Conservation (phyloP, 2,329 filamentous ascomycete species). For the Stemphylium lycopersici region DNA sequence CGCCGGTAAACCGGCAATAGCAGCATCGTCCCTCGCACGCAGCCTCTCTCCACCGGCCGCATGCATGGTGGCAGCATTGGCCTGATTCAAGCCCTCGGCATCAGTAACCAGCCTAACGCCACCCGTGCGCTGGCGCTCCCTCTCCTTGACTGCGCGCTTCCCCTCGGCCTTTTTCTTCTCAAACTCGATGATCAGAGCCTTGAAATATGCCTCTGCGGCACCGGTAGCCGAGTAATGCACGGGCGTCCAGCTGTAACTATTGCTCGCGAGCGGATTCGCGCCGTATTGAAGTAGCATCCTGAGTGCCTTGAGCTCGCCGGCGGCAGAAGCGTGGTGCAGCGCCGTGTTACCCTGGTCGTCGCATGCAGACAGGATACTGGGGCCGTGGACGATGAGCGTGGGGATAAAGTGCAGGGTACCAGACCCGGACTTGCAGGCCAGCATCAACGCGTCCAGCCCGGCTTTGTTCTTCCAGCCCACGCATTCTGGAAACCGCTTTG, state of each 20-base stretch:
- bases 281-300: conserved; percentile 79
- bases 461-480: conserved; percentile 70
- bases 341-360: conserved; percentile 84
- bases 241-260: conserved; percentile 81
- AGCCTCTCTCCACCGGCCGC: conserved; percentile 17
- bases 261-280: conserved; percentile 73
- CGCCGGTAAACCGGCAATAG: conserved; percentile 36
- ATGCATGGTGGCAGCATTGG: not conserved
- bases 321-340: conserved; percentile 82
- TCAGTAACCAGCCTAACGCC: conserved; percentile 25
- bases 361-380: conserved; percentile 41
- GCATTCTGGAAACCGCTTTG: conserved; percentile 65
- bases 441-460: conserved; percentile 69
- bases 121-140: conserved; percentile 39
- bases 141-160: conserved; percentile 38
- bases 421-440: conserved; percentile 45
- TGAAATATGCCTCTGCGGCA: conserved; percentile 84
- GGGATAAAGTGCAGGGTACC: conserved; percentile 54
- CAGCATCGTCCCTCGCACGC: conserved; percentile 43
- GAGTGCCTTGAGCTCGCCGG: conserved; percentile 78
- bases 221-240: conserved; percentile 83
- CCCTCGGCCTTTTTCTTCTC: conserved; percentile 64
- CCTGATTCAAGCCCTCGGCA: not conserved
- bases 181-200: conserved; percentile 73
- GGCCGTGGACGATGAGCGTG: conserved; percentile 41